These are phyloP conservation scores for Casuarina glauca DNA, from an alignment of 306 rosid species.

Conservation along the genomic window DNA sequence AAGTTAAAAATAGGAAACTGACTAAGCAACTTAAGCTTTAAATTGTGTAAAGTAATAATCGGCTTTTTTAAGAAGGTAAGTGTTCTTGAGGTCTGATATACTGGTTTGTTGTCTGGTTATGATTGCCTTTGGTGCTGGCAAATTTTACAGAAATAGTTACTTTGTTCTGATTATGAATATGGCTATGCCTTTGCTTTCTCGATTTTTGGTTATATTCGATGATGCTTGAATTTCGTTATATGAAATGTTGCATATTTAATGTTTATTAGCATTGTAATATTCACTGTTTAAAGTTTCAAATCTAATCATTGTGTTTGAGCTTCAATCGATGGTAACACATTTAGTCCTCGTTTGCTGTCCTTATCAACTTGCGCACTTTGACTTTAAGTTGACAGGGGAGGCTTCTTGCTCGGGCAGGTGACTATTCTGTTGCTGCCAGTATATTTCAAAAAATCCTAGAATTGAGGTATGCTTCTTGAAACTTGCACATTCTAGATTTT, in stretches of 20 bases:
- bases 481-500: background rate
- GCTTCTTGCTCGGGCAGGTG: conserved; percentile 95
- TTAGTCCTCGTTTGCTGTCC: conserved; percentile 46
- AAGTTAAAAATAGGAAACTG: background rate
- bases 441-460: conserved; percentile 76
- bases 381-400: conserved; percentile 99
- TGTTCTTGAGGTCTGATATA: background rate
- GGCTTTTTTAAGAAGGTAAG: background rate
- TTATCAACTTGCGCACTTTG: conserved; percentile 69
- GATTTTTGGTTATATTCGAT: background rate
- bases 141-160: background rate
- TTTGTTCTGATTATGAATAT: background rate
- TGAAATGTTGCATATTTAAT: background rate
- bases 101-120: background rate
- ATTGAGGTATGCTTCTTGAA: conserved; percentile 63
- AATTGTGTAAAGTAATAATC: background rate
- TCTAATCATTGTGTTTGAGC: background rate
- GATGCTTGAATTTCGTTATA: background rate
- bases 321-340: conserved; percentile 15
- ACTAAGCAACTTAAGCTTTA: background rate
- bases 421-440: conserved; percentile 69
- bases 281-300: background rate
- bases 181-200: background rate
- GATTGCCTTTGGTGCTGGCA: conserved; percentile 3
- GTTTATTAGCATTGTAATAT: background rate